Conservation (phyloP, 208 protist species). For the Wallacemonas sp. region DNA sequence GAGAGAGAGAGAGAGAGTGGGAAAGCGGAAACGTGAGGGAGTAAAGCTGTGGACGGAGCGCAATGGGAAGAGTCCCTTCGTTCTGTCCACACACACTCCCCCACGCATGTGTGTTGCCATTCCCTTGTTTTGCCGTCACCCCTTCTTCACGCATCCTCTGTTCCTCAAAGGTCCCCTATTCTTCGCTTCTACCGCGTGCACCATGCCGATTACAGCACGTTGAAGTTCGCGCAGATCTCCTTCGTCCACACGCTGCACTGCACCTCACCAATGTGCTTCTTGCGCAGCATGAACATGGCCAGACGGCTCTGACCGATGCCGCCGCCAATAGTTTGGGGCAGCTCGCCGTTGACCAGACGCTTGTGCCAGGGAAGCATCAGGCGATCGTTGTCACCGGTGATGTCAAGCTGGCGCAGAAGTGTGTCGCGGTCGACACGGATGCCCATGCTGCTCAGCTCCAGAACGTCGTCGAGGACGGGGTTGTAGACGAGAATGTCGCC, state of each 20-base stretch:
- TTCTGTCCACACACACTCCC: no score
- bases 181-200: no score
- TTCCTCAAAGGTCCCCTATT: no score
- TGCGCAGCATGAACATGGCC: constrained; percentile 88
- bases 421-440: constrained; percentile 88
- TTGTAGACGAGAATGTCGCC: constrained; percentile 92
- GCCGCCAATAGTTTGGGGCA: constrained; percentile 86
- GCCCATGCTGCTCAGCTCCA: constrained; percentile 92
- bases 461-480: constrained; percentile 68
- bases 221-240: constrained; percentile 30
- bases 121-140: no score
- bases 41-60: no score
- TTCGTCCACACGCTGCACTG: constrained; percentile 85
- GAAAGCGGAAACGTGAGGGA: neutral
- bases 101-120: no score
- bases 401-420: constrained; percentile 70
- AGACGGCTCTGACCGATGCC: constrained; percentile 87
- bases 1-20: neutral
- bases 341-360: constrained; percentile 61
- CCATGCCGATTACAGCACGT: constrained; percentile 40
- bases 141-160: no score
- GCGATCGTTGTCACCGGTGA: constrained; percentile 62
- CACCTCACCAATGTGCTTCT: constrained; percentile 91
- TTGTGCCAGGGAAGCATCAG: constrained; percentile 75
- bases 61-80: neutral